A percentile compares a stretch with the other conserved stretches of the same genome.
Evolutionary conservation across 768 basidiomycete species (phyloP).

Genomic region (Dioszegia hungarica): DNA sequence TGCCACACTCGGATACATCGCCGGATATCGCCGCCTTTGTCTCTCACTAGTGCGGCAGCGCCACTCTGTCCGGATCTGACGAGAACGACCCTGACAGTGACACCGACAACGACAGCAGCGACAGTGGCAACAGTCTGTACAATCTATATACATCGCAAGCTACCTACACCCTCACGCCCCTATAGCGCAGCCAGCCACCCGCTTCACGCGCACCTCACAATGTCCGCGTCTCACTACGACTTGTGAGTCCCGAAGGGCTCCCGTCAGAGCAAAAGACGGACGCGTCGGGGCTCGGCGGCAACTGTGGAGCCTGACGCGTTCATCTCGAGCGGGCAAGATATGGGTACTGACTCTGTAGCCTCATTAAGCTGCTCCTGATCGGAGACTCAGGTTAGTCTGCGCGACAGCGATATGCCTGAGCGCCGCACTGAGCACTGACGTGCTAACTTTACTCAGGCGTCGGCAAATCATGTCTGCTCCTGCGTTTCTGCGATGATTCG

Average conservation of each 20-base stretch:
- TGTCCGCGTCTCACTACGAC: conserved; percentile 76
- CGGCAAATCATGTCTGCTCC: conserved; percentile 71
- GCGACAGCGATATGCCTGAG: too few relatives aligned
- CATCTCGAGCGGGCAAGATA: not conserved
- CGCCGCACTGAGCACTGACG: not conserved
- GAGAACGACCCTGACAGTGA: not conserved
- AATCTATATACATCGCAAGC: too few relatives aligned
- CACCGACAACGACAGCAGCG: not conserved
- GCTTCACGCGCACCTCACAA: conserved; percentile 8
- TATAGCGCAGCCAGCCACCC: not conserved
- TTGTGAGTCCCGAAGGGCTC: conserved; percentile 76
- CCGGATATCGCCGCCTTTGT: not conserved
- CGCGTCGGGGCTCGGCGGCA: not conserved
- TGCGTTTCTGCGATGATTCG: conserved; percentile 90
- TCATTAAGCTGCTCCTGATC: conserved; percentile 77
- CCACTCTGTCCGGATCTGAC: not conserved
- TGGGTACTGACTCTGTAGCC: conserved; percentile 7
- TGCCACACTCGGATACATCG: not conserved
- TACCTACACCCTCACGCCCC: too few relatives aligned
- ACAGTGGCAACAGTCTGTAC: too few relatives aligned
- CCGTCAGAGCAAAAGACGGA: not conserved
- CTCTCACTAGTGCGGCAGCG: too few relatives aligned
- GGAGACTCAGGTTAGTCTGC: conserved; percentile 83
- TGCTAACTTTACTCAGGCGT: conserved; percentile 61
- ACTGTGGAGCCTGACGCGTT: not conserved